Evolutionary conservation across 805 yeast genomes (phyloP).

Genomic region (Priceomyces carsonii): DNA sequence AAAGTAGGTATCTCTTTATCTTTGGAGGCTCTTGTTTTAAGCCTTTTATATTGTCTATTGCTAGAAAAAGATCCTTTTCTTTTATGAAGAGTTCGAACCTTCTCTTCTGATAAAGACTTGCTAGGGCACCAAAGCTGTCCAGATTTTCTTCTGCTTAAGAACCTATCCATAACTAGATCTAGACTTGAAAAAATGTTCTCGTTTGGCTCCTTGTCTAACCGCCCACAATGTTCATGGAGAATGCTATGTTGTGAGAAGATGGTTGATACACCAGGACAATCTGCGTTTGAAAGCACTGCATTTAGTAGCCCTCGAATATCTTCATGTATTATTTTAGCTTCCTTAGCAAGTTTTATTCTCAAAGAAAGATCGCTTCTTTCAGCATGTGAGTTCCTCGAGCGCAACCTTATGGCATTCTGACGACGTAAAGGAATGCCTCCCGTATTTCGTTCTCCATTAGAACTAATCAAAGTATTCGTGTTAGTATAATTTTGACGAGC

Average conservation of each 20-base stretch:
- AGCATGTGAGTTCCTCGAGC: slow-evolving; percentile 2
- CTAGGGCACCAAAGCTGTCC: slow-evolving; percentile 11
- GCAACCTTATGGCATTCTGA: slow-evolving; percentile 33
- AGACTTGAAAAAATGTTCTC: slow-evolving; percentile 11
- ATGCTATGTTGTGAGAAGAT: slow-evolving; percentile 6
- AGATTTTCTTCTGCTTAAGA: slow-evolving; percentile 10
- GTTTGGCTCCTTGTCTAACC: slow-evolving; percentile 4
- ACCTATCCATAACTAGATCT: slow-evolving; percentile 13
- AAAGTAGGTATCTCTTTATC: neutral
- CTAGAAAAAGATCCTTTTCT: slow-evolving; percentile 3
- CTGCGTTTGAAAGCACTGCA: slow-evolving; percentile 1
- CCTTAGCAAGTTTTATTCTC: slow-evolving; percentile 8
- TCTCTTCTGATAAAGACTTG: neutral
- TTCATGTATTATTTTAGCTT: slow-evolving; percentile 11
- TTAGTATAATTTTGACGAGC: slow-evolving; percentile 26
- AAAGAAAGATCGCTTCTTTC: slow-evolving; percentile 2
- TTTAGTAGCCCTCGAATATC: slow-evolving; percentile 10
- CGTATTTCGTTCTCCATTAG: slow-evolving; percentile 2
- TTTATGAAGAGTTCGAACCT: neutral
- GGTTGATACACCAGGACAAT: slow-evolving; percentile 6
- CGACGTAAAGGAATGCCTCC: slow-evolving; percentile 25
- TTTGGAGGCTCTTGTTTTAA: neutral
- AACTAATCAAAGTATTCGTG: slow-evolving; percentile 15
- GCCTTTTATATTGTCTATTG: slow-evolving; percentile 3
- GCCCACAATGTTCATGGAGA: slow-evolving; percentile 6